Evolutionary conservation across 148 eudicot genomes (phyloP), one percentile per base, ranked within the genome.

Genomic region (Gaultheria prostrata): DNA sequence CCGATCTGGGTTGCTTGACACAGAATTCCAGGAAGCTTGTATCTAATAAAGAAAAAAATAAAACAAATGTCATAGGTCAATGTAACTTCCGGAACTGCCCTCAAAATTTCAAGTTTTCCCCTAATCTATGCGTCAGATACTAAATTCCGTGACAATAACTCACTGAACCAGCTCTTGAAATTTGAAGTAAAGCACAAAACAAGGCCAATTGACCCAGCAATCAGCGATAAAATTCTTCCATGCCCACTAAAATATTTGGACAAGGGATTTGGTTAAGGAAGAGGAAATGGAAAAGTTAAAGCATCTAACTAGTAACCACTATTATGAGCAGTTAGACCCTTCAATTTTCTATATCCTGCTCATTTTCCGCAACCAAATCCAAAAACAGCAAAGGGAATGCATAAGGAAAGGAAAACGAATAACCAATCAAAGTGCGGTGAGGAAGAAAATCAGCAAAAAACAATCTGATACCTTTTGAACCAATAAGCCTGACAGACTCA

Each of bases 11-110:
- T 84, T 92, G 95, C 93, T 93, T 95, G 79, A 89, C 76, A 84
- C 99, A 97, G 86, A 86, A 97, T 78, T 97, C 98, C 83, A 97
- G 88, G 84, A 97, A 88, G 83, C 99, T 97, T 71, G 99, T 97
- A 88, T 97, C 99, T 97, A 65, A 26, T 18, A 45, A 48, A 49
- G 87, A 80, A 49, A 7, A 84, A 32, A 48, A 49, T 21, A 48
- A 69, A 56, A 50, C 3, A 10, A 46, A 49, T 20, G 56, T 32
- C 48, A 14, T 51, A 33, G 0, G 21, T 69, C 50, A 84, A 50
- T 2, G 28, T 4, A 21, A 4, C 18, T 71, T 53, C 78, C 51
- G 3, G 1, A 11, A 51, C 17, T 51, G 17, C 56, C 11, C 56
- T 51, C 17, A 51, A 51, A 51, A 18, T 74, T 73, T 4, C 6